Evolutionary conservation across 2,329 filamentous ascomycete species (phyloP), one percentile per base, ranked within the genome.

Genomic region (Metarhizium album): DNA sequence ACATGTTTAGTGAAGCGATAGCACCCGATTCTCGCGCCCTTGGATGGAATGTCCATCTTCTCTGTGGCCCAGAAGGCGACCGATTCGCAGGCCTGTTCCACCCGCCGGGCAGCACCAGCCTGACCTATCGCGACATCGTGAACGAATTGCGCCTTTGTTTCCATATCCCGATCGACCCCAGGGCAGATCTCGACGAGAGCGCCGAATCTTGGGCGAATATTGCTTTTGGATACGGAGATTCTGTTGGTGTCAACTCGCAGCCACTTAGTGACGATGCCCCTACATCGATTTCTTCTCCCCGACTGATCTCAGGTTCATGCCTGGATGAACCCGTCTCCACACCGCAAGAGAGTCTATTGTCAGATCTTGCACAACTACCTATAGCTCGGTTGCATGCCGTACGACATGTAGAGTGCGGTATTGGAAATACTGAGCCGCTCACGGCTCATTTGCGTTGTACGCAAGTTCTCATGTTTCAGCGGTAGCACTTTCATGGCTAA

Each of bases 111-210:
- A 52, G 45, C 42, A 20, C n/a, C 7, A 46, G 52, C 3, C 14
- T 58, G 29, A 53, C 54, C 2, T 57, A 56, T 48, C 49, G 47
- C 35, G 40, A 57, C n/a, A 35, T 56, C 27, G 24, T 54, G 14
- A 29, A 56, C n/a, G 54, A 58, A 48, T 43, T 58, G 20, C 48
- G 54, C 20, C 54, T 56, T 5, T 54, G 51, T 40, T 58, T 58
- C 42, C 52, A 57, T n/a, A 45, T 57, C 4, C 45, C 33, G 37
- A 46, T 2, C 14, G 16, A 45, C 29, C 27, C 22, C 46, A 29
- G 31, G n/a, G 42, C 27, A 45, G 48, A 46, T n/a, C 7, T 18
- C 18, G 16, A 14, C 16, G 48, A 33, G 5, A 50, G 27, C 0
- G 29, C 47, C 18, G 46, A 53, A 20, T 16, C 47, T 8, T 56